Evolutionary conservation across 2,329 filamentous ascomycete species (phyloP), one percentile per base, ranked within the genome.

Genomic region (Geoglossum cookeanum): DNA sequence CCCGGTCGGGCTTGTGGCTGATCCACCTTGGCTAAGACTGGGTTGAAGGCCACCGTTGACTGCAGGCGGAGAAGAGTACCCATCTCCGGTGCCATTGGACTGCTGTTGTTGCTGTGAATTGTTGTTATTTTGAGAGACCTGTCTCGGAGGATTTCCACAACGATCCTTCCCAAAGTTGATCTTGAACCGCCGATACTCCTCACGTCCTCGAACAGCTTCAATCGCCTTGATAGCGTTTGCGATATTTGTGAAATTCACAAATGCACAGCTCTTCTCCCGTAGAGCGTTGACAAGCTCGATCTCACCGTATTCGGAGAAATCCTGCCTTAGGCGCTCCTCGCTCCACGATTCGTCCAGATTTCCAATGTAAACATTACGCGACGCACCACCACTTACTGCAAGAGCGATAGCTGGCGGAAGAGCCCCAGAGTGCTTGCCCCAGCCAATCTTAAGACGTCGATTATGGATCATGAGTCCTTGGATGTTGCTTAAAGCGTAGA

Each of bases 381-480:
- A 97, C 56, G 92, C 92, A 65, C 92, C 92, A 56, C 91, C 92
- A 64, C 89, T 96, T 56, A 98, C 92, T 52, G 92, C 92, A 62
- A 98, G 75, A 22, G 92, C 91, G 67, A 98, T 97, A 6, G 92
- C 92, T 22, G 92, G 90, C 44, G 92, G 92, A 30, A 98, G 81
- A 63, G 90, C 91, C 60, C 92, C 92, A 3, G 92, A 98, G 71
- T 98, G 92, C 77, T 98, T 98, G 62, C 92, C 92, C 92, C 92
- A 98, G 62, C 92, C 92, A 68, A 98, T 96, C 79, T 98, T 98
- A 63, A 98, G 76, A 56, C 92, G 84, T 61, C 92, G 82, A 73
- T 98, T 98, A 74, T 98, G 92, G 65, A 98, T 98, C 92, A 98
- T 98, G 62, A 98, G 75, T 29, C 92, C 92, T 69, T 98, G 92